Conservation (phyloP, 352 stramenopile genomes). For the Pythium folliculosum region DNA sequence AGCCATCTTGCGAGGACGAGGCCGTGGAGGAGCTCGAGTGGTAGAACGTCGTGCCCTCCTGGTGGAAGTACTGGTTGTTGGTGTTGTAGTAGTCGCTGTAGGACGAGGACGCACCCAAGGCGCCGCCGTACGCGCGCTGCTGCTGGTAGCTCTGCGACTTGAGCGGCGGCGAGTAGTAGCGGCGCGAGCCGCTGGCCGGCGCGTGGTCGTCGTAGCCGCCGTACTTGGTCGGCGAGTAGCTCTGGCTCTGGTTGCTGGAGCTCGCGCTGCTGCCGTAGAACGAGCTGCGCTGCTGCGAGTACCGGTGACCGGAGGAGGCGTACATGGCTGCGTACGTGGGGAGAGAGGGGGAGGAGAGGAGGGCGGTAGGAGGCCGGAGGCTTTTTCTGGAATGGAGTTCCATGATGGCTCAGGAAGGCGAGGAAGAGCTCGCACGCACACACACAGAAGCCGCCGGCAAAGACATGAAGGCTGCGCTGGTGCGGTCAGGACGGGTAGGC, state of each 20-base stretch:
- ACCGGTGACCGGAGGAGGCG: slow-evolving; percentile 19
- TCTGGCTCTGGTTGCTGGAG: slow-evolving; percentile 30
- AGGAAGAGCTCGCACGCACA: no score
- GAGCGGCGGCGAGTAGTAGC: slow-evolving; percentile 30
- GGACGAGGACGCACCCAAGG: background rate
- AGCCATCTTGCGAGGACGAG: slow-evolving; percentile 78
- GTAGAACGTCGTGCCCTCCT: slow-evolving; percentile 39
- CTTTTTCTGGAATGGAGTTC: slow-evolving; percentile 33
- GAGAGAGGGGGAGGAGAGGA: background rate
- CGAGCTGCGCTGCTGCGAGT: slow-evolving; percentile 22
- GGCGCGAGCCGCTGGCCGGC: slow-evolving; percentile 1
- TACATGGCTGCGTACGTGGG: slow-evolving; percentile 24
- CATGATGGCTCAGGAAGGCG: background rate
- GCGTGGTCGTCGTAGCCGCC: slow-evolving; percentile 21
- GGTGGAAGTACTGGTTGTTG: slow-evolving; percentile 53
- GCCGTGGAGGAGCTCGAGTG: slow-evolving; percentile 73
- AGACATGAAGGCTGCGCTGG: background rate
- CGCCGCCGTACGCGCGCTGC: slow-evolving; percentile 5
- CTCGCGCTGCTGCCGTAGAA: slow-evolving; percentile 16
- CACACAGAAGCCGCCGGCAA: slow-evolving; percentile 3
- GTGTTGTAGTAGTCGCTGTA: slow-evolving; percentile 49
- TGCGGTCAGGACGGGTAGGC: slow-evolving; percentile 4
- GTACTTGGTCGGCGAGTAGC: slow-evolving; percentile 33
- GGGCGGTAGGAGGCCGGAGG: slow-evolving; percentile 3
- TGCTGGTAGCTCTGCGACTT: slow-evolving; percentile 27